Evolutionary conservation across 768 basidiomycete species (phyloP), one percentile per base, ranked within the genome.

Genomic region (Mycena albidolilacea): DNA sequence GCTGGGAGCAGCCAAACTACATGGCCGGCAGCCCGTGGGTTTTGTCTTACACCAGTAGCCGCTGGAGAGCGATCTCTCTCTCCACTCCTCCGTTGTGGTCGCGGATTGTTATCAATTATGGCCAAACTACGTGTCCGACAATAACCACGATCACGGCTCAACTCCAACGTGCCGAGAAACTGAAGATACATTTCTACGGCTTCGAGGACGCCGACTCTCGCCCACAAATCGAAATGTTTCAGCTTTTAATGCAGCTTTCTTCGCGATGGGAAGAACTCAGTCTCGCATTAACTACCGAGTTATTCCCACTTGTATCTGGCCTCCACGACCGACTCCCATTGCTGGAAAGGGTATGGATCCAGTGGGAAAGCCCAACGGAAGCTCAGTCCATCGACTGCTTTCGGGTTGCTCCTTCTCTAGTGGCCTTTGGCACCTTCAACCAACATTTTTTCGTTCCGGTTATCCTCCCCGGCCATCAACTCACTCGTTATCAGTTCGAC

Each of bases 1-100:
- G 41, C 7, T 1, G 58, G 21, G 44, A 6, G 7, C 19, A 58
- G 30, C 30, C 38, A 12, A 35, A 19, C 11, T 17, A 60, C 1
- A 38, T 17, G 19, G 17, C 3, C 7, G 17, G n/a, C 35, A 67
- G 64, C 41, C 65, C 58, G 7, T 68, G 67, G 67, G 8, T 59
- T 7, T 39, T 61, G 8, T 7, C 44, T 3, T 58, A 50, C 4
- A 9, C 60, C 46, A 14, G 67, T 44, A 11, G 67, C 35, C 35
- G 44, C 21, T 68, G 67, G 58, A 48, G 58, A 23, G 46, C 43
- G 17, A 19, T 68, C 14, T 41, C 44, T n/a, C 43, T 68, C 12
- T 37, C 44, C 3, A 60, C 48, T 8, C 46, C 67, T 19, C 38
- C 58, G 8, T 38, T 68, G 59, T 68, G 67, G 67, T 68, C 67